phyloP scores from a whole-genome alignment of 768 basidiomycete genomes.

The Boletus insuetus region DNA sequence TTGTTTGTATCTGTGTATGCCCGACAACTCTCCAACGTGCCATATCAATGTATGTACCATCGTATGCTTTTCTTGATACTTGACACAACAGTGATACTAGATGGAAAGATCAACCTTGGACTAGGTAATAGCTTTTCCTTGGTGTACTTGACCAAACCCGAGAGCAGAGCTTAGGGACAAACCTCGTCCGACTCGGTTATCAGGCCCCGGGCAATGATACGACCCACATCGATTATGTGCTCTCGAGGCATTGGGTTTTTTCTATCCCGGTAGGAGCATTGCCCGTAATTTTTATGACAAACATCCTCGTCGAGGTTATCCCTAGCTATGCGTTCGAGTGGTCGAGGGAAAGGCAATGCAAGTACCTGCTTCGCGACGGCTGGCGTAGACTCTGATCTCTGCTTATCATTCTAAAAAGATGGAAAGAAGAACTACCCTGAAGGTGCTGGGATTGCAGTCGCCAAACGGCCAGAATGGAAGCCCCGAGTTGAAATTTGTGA shows the following conservation, averaged over 20 bases:
- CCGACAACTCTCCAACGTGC: too few species aligned
- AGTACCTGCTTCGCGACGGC: background rate
- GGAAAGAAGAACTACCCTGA: background rate
- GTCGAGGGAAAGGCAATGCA: background rate
- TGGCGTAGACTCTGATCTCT: background rate
- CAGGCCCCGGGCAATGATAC: background rate
- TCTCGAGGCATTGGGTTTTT: too few species aligned
- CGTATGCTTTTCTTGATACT: too few species aligned
- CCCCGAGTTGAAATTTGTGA: background rate
- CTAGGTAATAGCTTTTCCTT: background rate
- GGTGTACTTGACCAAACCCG: background rate
- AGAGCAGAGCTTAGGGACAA: background rate
- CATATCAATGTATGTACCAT: too few species aligned
- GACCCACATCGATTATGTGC: too few species aligned
- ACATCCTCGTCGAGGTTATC: too few species aligned
- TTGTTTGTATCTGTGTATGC: constrained; percentile 11
- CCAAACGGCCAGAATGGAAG: background rate
- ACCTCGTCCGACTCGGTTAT: background rate
- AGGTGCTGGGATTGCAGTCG: background rate
- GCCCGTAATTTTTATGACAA: background rate
- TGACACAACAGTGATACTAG: too few species aligned
- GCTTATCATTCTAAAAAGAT: too few species aligned
- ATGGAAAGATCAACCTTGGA: too few species aligned
- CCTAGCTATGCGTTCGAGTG: background rate
- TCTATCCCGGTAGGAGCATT: background rate